These are phyloP conservation scores for Scheffersomyces segobiensis DNA, from an alignment of 1,139 yeast species.

Conservation along the genomic window DNA sequence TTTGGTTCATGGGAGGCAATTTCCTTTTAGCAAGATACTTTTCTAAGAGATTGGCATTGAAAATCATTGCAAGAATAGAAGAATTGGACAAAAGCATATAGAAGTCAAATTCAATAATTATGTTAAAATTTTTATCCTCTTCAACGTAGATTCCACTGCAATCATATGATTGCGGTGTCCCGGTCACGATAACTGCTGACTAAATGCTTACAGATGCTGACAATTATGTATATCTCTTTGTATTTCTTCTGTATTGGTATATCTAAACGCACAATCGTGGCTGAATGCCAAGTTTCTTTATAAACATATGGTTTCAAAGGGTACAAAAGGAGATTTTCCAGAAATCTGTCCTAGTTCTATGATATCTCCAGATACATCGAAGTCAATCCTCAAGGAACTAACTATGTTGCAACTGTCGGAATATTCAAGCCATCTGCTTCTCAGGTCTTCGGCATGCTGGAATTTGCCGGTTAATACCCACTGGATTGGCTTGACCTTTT, in stretches of 20 bases:
- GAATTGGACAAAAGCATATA: not conserved
- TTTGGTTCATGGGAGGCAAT: conserved; percentile 51
- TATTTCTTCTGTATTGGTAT: not conserved
- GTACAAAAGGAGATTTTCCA: not conserved
- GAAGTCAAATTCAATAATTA: not conserved
- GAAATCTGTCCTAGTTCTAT: not conserved
- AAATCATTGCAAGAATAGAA: conserved; percentile 23
- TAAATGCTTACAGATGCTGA: not conserved
- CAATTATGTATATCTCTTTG: not conserved
- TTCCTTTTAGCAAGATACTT: conserved; percentile 48
- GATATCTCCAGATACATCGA: too few relatives aligned
- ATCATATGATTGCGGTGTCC: not conserved
- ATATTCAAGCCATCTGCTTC: not conserved
- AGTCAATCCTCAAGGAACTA: too few relatives aligned
- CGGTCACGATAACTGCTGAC: not conserved
- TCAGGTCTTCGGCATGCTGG: not conserved
- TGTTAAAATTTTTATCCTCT: too few relatives aligned
- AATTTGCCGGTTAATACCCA: not conserved
- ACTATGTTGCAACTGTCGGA: too few relatives aligned
- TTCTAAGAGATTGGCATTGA: conserved; percentile 33
- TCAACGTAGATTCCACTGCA: not conserved
- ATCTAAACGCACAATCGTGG: not conserved
- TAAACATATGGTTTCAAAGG: not conserved
- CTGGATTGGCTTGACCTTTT: not conserved
- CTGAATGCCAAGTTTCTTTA: not conserved